Evolutionary conservation across 1,139 yeast species (phyloP), one percentile per base, ranked within the genome.

Genomic region (Taphrina betulina): DNA sequence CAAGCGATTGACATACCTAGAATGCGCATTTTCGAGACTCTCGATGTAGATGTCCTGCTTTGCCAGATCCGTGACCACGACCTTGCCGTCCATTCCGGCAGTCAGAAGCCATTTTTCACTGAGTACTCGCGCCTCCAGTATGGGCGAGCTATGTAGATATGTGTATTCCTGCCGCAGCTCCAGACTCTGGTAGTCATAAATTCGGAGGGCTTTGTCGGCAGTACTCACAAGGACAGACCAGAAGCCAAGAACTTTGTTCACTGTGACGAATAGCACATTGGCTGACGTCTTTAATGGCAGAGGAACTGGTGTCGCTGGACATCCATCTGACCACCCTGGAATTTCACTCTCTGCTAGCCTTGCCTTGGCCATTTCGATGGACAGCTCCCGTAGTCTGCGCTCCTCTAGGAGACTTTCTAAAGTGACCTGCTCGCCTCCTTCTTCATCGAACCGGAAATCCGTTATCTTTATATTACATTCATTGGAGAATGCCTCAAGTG

Each of bases 1-100:
- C 33, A 77, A 63, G 43, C 72, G 69, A 1, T 75, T 72, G 2
- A 79, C 69, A 46, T 78, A 66, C 56, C 79, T 69, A 33, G 68
- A 64, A 58, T 79, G 81, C 12, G 12, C 12, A 2, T 31, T 35
- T 14, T 79, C 62, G 60, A 68, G 69, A 42, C 58, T 37, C 14
- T 53, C 26, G 42, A 48, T 38, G 8, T 61, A 58, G 14, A 59
- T 53, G 8, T 52, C 56, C n/a, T 60, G 64, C 1, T 60, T 52
- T 10, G 57, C 48, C 5, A 61, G 54, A 3, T 48, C 46, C 3
- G 61, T 54, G 22, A 63, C 58, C 5, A 59, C 44, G 60, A 60
- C 53, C 40, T 58, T 24, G 44, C 71, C 71, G 60, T 69, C 72
- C 71, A 71, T 69, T 1, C 72, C 73, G 8, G 66, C 70, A 10